Percentiles rank a stretch among this genome's conserved stretches.
Conservation (phyloP, 768 basidiomycete genomes). For the Hemileccinum rubropunctum region DNA sequence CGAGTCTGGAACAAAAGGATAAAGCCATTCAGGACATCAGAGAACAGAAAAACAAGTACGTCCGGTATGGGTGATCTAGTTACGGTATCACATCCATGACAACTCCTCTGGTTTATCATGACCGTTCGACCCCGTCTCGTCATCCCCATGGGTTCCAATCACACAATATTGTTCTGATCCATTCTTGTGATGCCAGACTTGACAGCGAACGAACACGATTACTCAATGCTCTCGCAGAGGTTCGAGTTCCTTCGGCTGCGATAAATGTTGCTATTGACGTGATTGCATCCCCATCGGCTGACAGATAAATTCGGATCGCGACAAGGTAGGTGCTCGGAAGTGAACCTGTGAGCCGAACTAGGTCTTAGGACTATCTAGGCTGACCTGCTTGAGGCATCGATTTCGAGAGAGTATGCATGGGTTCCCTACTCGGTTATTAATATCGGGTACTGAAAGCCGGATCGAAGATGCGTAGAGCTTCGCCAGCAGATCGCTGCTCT, state of each 20-base stretch:
- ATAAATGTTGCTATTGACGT: slow-evolving; percentile 10
- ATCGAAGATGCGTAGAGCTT: slow-evolving; percentile 59
- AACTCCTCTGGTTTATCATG: too few species aligned
- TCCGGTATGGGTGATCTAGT: slow-evolving; percentile 11
- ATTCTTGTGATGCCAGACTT: slow-evolving; percentile 41
- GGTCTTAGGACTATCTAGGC: slow-evolving; percentile 37
- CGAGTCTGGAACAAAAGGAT: slow-evolving; percentile 72
- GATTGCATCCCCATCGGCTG: not conserved
- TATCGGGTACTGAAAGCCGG: slow-evolving; percentile 8
- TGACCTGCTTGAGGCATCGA: slow-evolving; percentile 64
- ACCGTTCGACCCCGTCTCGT: not conserved
- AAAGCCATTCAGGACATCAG: slow-evolving; percentile 77
- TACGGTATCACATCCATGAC: too few species aligned
- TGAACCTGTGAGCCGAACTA: not conserved
- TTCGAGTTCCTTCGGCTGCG: slow-evolving; percentile 30
- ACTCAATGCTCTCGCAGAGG: slow-evolving; percentile 67
- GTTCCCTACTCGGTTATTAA: slow-evolving; percentile 1
- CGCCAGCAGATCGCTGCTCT: slow-evolving; percentile 62
- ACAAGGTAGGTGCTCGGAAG: slow-evolving; percentile 46
- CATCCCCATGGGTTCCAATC: not conserved
- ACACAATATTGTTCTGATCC: slow-evolving; percentile 16
- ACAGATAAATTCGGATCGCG: slow-evolving; percentile 79
- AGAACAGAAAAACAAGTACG: slow-evolving; percentile 83
- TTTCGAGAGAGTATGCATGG: slow-evolving; percentile 62
- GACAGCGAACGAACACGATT: slow-evolving; percentile 75